These are phyloP conservation scores for Canavalia gladiata DNA, from an alignment of 306 rosid species.

Conservation along the genomic window DNA sequence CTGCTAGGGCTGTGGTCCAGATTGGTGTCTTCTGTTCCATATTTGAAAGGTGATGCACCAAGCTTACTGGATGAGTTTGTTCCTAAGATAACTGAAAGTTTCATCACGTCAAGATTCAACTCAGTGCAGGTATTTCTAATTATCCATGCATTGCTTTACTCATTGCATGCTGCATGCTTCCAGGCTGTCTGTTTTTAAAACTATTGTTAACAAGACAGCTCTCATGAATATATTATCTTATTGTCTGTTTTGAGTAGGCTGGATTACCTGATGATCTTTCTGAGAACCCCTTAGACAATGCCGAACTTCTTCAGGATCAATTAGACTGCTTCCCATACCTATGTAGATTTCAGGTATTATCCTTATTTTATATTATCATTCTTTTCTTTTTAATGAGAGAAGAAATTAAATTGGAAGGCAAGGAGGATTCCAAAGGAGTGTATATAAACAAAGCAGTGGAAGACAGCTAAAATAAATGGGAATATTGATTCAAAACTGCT, in stretches of 20 bases:
- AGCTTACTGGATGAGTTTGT: slow-evolving; percentile 98
- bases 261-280: slow-evolving; percentile 91
- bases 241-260: slow-evolving; percentile 66
- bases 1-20: slow-evolving; percentile 98
- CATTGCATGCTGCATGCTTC: slow-evolving; percentile 33
- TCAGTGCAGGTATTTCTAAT: slow-evolving; percentile 83
- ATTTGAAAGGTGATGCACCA: slow-evolving; percentile 98
- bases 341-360: slow-evolving; percentile 91
- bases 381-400: slow-evolving; percentile 12
- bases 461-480: slow-evolving; percentile 16
- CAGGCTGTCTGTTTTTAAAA: slow-evolving; percentile 32
- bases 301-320: slow-evolving; percentile 98
- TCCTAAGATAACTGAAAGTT: slow-evolving; percentile 96
- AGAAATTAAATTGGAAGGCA: slow-evolving; percentile 18
- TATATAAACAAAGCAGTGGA: slow-evolving; percentile 21
- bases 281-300: slow-evolving; percentile 97
- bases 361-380: slow-evolving; percentile 27
- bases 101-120: slow-evolving; percentile 92
- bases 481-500: background rate
- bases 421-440: background rate
- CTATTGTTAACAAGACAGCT: slow-evolving; percentile 22
- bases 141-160: slow-evolving; percentile 43
- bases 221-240: slow-evolving; percentile 40
- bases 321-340: slow-evolving; percentile 95
- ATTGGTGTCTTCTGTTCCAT: slow-evolving; percentile 98